phyloP scores from a whole-genome alignment of 345 rosid genomes.

The Pseudoturritis turrita region DNA sequence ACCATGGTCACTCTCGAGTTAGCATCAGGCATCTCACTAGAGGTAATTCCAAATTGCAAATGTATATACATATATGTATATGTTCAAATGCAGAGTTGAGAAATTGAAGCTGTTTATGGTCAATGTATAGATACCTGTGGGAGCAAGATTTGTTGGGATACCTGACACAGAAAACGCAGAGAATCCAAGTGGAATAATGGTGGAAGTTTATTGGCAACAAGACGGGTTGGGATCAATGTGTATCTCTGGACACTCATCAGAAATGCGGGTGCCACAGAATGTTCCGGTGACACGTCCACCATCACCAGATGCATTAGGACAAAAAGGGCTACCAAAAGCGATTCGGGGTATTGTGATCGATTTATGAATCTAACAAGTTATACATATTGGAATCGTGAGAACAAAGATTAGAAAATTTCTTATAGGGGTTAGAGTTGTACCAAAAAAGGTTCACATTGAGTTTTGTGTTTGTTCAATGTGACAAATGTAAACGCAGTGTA shows the following conservation, averaged over 20 bases:
- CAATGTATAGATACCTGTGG: slow-evolving; percentile 60
- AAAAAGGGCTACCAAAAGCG: background rate
- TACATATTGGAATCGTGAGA: no score
- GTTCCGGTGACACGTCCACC: slow-evolving; percentile 18
- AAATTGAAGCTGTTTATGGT: background rate
- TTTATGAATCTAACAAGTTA: slow-evolving; percentile 17
- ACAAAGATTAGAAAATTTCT: no score
- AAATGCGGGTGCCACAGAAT: slow-evolving; percentile 25
- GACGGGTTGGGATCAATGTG: slow-evolving; percentile 76
- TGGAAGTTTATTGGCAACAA: slow-evolving; percentile 86
- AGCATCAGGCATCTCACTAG: slow-evolving; percentile 57
- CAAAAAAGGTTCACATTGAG: no score
- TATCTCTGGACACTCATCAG: slow-evolving; percentile 71
- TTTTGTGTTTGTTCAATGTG: no score
- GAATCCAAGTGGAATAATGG: slow-evolving; percentile 72
- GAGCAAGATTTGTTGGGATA: slow-evolving; percentile 71
- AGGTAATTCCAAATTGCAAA: slow-evolving; percentile 36
- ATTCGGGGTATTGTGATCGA: slow-evolving; percentile 29
- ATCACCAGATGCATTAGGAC: slow-evolving; percentile 23
- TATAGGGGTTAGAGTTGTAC: no score
- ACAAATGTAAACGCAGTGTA: no score
- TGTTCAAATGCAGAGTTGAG: no score
- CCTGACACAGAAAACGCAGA: slow-evolving; percentile 61
- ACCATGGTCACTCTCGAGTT: slow-evolving; percentile 55
- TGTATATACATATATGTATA: no score